Percentiles rank a stretch among this genome's conserved stretches.
Evolutionary conservation across 176 grass and related monocot genomes (phyloP).

Genomic region (Carex parvula): DNA sequence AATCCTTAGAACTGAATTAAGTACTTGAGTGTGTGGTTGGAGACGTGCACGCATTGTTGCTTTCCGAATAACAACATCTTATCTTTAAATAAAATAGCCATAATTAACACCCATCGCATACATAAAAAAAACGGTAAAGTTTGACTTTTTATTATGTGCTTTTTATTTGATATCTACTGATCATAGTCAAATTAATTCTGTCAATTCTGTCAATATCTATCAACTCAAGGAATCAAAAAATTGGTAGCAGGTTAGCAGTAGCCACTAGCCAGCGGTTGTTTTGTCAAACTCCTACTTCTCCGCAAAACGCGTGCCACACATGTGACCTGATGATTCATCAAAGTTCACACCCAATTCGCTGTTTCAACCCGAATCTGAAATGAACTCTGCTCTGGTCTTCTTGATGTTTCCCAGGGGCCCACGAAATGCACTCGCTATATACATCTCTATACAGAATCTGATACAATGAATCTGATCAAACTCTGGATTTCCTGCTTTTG

Average conservation of each 20-base stretch:
- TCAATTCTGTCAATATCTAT: too few relatives aligned
- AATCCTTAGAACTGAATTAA: not conserved
- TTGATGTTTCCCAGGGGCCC: not conserved
- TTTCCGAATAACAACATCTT: not conserved
- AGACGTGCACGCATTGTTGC: constrained; percentile 6
- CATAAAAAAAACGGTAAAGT: too few relatives aligned
- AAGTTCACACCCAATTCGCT: not conserved
- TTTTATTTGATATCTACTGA: too few relatives aligned
- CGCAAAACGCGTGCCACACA: not conserved
- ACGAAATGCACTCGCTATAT: not conserved
- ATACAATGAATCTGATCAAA: not conserved
- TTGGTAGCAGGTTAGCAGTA: too few relatives aligned
- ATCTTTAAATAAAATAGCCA: not conserved
- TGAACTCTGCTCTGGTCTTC: not conserved
- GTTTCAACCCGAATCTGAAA: not conserved
- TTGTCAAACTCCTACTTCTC: not conserved
- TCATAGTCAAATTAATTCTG: too few relatives aligned
- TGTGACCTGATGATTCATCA: not conserved
- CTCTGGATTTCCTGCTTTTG: not conserved
- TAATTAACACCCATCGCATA: too few relatives aligned
- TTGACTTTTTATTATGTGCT: too few relatives aligned
- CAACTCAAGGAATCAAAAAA: too few relatives aligned
- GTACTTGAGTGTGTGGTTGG: not conserved
- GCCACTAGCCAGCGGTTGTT: not conserved
- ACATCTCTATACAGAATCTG: not conserved